Conservation (phyloP, 1,284 basidiomycete species). For the Trichosporon coremiiforme region DNA sequence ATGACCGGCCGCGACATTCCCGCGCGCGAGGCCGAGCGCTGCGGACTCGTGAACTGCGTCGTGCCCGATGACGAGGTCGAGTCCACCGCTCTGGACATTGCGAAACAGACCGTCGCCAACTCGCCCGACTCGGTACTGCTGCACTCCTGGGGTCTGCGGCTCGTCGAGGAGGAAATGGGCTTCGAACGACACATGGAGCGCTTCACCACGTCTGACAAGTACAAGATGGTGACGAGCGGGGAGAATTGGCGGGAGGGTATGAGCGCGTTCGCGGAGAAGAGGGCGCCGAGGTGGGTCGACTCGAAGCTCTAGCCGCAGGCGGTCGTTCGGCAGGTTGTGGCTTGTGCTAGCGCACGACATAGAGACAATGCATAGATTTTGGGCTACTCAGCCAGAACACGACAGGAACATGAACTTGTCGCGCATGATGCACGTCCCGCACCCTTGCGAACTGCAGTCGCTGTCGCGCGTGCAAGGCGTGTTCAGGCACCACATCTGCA, state of each 20-base stretch:
- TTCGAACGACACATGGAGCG: constrained; percentile 24
- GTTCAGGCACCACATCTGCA: neutral
- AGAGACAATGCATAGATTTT: neutral
- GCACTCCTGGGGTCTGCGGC: constrained; percentile 22
- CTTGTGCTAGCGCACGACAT: too few species aligned
- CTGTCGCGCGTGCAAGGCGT: neutral
- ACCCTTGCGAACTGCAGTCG: neutral
- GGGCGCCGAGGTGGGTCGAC: constrained; percentile 22
- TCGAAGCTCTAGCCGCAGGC: constrained; percentile 23
- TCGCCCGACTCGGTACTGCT: constrained; percentile 25
- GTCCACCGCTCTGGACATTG: constrained; percentile 21
- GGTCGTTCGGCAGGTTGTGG: too few species aligned
- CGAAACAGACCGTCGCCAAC: constrained; percentile 25
- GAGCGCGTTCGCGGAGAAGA: constrained; percentile 23
- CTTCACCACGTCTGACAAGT: constrained; percentile 20
- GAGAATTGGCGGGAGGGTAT: constrained; percentile 28
- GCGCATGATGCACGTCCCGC: constrained; percentile 10
- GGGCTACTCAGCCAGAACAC: too few species aligned
- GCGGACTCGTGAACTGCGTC: constrained; percentile 25
- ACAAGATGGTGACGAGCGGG: neutral
- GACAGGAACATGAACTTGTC: constrained; percentile 16
- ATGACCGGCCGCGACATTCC: constrained; percentile 29
- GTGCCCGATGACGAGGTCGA: constrained; percentile 30
- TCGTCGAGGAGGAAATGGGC: constrained; percentile 25
- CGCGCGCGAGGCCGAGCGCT: constrained; percentile 20